Conservation (phyloP, 257 asterid genomes). For the Primulina eburnea region DNA sequence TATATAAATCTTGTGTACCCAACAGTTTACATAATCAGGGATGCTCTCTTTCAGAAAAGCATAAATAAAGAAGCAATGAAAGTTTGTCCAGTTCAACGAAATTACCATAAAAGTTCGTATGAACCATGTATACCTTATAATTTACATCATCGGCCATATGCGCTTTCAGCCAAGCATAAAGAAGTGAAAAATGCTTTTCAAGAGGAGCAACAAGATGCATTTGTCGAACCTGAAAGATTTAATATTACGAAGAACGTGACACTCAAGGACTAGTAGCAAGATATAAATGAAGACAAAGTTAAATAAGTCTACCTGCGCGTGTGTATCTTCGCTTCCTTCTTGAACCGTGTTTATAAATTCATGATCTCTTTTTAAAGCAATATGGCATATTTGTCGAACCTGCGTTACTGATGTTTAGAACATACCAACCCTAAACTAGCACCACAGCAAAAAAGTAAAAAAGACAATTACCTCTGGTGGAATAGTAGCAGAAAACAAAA, state of each 20-base stretch:
- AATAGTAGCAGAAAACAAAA: conserved; percentile 91
- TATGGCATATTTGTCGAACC: conserved; percentile 92
- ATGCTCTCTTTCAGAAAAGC: background rate
- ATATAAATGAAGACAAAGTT: background rate
- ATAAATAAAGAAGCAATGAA: background rate
- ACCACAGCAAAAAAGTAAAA: background rate
- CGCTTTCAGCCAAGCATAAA: conserved; percentile 66
- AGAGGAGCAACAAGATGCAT: conserved; percentile 74
- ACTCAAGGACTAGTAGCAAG: conserved; percentile 4
- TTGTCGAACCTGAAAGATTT: conserved; percentile 70
- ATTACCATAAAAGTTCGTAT: background rate
- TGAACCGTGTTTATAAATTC: conserved; percentile 81
- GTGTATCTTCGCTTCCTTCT: conserved; percentile 98
- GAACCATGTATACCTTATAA: conserved; percentile 57
- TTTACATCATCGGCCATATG: conserved; percentile 85
- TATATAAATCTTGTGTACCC: background rate
- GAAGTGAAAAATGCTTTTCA: conserved; percentile 74
- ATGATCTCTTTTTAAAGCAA: conserved; percentile 91
- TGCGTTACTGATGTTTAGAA: conserved; percentile 30
- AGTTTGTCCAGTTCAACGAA: background rate
- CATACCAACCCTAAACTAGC: conserved; percentile 12
- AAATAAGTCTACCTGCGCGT: conserved; percentile 57
- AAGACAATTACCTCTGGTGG: conserved; percentile 67
- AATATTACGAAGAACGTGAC: conserved; percentile 6
- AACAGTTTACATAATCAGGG: background rate